A percentile compares a stretch with the other conserved stretches of the same genome.
These are phyloP conservation scores for Groenewaldozyma tartarivorans DNA, from an alignment of 805 yeast species.

Conservation along the genomic window DNA sequence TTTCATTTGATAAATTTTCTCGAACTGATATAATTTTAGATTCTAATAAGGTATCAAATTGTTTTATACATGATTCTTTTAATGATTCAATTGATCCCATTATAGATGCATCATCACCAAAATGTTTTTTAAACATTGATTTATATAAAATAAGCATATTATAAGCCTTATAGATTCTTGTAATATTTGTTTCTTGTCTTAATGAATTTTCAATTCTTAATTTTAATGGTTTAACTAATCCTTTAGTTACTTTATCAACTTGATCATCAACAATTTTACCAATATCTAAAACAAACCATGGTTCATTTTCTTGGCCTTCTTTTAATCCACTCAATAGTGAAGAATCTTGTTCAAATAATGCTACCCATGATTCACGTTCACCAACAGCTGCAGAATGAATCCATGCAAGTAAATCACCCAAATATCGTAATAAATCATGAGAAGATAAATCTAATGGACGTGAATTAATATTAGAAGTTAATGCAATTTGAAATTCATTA, in stretches of 20 bases:
- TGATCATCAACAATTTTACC: constrained; percentile 26
- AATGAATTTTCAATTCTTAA: constrained; percentile 60
- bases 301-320: constrained; percentile 13
- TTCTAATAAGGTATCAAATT: constrained; percentile 32
- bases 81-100: constrained; percentile 22
- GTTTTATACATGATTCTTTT: constrained; percentile 31
- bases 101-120: constrained; percentile 18
- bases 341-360: constrained; percentile 41
- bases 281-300: constrained; percentile 24
- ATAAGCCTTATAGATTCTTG: constrained; percentile 47
- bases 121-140: constrained; percentile 46
- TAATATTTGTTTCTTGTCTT: constrained; percentile 51
- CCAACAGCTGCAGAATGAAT: constrained; percentile 78
- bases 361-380: constrained; percentile 67
- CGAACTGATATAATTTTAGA: constrained; percentile 28
- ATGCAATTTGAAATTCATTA: constrained; percentile 50
- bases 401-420: constrained; percentile 84
- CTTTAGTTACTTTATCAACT: constrained; percentile 41
- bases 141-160: constrained; percentile 59
- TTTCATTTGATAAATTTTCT: constrained; percentile 11
- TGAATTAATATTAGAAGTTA: constrained; percentile 21
- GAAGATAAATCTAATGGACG: constrained; percentile 55
- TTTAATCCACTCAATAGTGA: constrained; percentile 13
- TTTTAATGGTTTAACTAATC: constrained; percentile 51
- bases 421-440: constrained; percentile 71